Conservation (phyloP, 108 stramenopile species). For the Cyclostephanos invisitatus region DNA sequence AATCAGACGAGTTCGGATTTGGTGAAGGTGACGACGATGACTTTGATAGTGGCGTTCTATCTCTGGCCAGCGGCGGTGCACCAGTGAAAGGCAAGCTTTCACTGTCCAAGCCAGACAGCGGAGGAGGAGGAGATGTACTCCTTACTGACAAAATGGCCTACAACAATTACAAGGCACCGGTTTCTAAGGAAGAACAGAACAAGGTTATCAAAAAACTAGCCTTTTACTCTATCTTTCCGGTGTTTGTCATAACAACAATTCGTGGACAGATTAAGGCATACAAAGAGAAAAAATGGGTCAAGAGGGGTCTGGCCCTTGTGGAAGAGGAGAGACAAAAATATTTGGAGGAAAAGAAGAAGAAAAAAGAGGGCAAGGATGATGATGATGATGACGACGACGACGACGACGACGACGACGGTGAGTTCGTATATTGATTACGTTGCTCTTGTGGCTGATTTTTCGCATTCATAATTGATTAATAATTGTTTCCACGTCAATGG, state of each 20-base stretch:
- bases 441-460: not conserved
- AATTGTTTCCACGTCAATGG: slow-evolving; percentile 1
- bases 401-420: slow-evolving; percentile 35
- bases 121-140: slow-evolving; percentile 33
- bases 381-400: slow-evolving; percentile 41
- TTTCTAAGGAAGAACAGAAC: slow-evolving; percentile 27
- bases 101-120: slow-evolving; percentile 18
- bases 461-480: not conserved
- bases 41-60: slow-evolving; percentile 30
- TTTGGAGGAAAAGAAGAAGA: slow-evolving; percentile 42
- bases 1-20: slow-evolving; percentile 52
- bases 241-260: slow-evolving; percentile 44
- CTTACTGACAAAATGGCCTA: slow-evolving; percentile 47
- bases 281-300: slow-evolving; percentile 43
- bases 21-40: slow-evolving; percentile 47
- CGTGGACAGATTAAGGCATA: slow-evolving; percentile 44
- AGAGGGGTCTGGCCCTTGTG: slow-evolving; percentile 30
- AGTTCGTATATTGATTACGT: not conserved
- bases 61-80: slow-evolving; percentile 18
- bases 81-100: slow-evolving; percentile 19
- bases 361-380: slow-evolving; percentile 20
- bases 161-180: slow-evolving; percentile 42
- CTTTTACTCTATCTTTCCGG: slow-evolving; percentile 43
- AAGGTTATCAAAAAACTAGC: slow-evolving; percentile 39
- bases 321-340: slow-evolving; percentile 39